Evolutionary conservation across 2,329 filamentous ascomycete species (phyloP).

Genomic region (Cryphonectria naterciae): DNA sequence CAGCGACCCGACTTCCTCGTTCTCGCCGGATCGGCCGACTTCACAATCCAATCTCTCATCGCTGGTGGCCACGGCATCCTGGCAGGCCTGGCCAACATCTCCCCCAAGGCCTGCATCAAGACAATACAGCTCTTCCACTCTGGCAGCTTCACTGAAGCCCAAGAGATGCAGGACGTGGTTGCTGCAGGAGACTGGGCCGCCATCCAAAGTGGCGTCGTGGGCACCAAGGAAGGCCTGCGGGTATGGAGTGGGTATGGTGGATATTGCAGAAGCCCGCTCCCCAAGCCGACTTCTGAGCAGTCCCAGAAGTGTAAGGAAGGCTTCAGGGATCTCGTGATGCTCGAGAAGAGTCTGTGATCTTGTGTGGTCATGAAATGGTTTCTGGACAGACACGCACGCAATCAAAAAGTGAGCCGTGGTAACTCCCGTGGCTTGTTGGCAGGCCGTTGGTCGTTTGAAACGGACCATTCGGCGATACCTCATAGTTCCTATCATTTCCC

Average conservation of each 20-base stretch:
- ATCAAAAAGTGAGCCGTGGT: not conserved
- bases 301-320: slow-evolving; percentile 57
- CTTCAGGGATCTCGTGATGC: slow-evolving; percentile 54
- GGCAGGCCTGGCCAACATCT: slow-evolving; percentile 72
- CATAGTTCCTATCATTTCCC: not conserved
- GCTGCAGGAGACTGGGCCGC: slow-evolving; percentile 73
- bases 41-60: slow-evolving; percentile 69
- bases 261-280: slow-evolving; percentile 52
- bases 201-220: slow-evolving; percentile 72
- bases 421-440: not conserved
- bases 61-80: slow-evolving; percentile 74
- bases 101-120: slow-evolving; percentile 67
- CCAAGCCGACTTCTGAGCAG: slow-evolving; percentile 55
- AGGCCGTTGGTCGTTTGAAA: not conserved
- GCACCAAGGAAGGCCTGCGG: slow-evolving; percentile 70
- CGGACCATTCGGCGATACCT: not conserved
- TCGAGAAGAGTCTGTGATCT: slow-evolving; percentile 54
- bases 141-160: slow-evolving; percentile 63
- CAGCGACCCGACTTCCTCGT: slow-evolving; percentile 62
- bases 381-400: not conserved
- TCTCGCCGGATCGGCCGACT: slow-evolving; percentile 74
- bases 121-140: slow-evolving; percentile 63
- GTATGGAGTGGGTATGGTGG: slow-evolving; percentile 71
- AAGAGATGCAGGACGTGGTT: slow-evolving; percentile 66
- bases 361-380: not conserved